Evolutionary conservation across 176 grass and related monocot genomes (phyloP), one percentile per base, ranked within the genome.

Genomic region (Phyllostachys edulis): DNA sequence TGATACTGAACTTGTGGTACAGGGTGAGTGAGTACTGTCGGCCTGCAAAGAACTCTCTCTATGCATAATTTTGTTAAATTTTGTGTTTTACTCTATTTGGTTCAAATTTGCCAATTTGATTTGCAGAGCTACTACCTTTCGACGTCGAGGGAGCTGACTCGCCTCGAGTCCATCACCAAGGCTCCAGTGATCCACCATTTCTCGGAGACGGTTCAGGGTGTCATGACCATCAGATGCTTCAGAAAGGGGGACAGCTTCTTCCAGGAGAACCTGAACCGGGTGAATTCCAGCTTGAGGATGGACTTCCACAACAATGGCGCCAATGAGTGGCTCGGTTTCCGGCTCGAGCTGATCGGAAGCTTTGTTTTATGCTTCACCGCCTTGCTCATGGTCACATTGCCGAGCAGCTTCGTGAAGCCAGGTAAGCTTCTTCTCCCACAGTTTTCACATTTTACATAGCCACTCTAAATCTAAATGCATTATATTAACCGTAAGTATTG

Each of bases 181-280:
- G 96, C 96, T 50, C 96, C 96, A 2, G 96, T 99, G 78, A 99
- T 99, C 83, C 96, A 99, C 87, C 93, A 99, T 60, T 99, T 99
- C 85, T 99, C 96, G 4, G 96, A 99, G 88, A 94, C 96, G 37
- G 91, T 99, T 69, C 93, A 94, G 74, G 96, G 96, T 63, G 93
- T 96, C 56, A 94, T 89, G 70, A 95, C 93, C 65, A 92, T 99
- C 78, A 90, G 96, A 76, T 96, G 93, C 84, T 99, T 99, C 91
- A 80, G 86, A 24, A 99, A 99, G 87, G 85, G 83, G 57, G 91
- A 78, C 0, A 81, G 63, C 49, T 99, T 99, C 85, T 87, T 63
- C 57, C 73, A 82, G 64, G 96, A 99, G 80, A 99, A 99, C 77
- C 29, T 99, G 20, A 81, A 85, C 9, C 79, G 96, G 51, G 93